phyloP scores from a whole-genome alignment of 352 stramenopile genomes.

The Blastocystis sp. region DNA sequence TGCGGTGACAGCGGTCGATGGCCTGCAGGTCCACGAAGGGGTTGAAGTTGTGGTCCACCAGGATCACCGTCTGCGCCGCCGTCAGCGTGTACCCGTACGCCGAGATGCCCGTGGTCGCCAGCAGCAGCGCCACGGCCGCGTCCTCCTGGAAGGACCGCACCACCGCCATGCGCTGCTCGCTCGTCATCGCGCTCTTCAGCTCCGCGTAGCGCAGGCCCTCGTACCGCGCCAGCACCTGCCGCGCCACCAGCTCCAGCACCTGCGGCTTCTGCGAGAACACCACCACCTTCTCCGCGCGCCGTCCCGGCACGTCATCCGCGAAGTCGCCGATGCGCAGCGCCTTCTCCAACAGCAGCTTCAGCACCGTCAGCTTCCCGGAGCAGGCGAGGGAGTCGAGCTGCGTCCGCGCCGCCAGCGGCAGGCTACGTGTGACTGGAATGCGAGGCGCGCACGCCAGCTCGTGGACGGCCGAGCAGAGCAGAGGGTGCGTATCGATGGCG shows the following conservation, averaged over 20 bases:
- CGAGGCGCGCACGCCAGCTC: neutral
- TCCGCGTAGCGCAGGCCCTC: neutral
- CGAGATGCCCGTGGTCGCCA: constrained; percentile 56
- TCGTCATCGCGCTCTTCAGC: neutral
- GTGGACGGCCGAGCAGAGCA: neutral
- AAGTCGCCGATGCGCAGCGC: constrained; percentile 33
- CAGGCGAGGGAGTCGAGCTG: constrained; percentile 23
- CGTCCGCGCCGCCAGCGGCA: neutral
- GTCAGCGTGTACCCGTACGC: constrained; percentile 32
- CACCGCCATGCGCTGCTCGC: constrained; percentile 25
- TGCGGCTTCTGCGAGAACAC: constrained; percentile 54
- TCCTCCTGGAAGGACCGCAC: constrained; percentile 40
- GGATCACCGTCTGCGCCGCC: constrained; percentile 10
- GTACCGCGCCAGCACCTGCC: constrained; percentile 9
- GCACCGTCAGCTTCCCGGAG: constrained; percentile 35
- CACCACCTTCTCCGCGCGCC: neutral
- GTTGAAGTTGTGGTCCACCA: constrained; percentile 75
- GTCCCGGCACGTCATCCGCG: neutral
- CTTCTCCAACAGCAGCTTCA: constrained; percentile 58
- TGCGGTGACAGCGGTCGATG: constrained; percentile 84
- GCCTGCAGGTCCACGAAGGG: constrained; percentile 86
- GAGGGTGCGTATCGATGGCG: constrained; percentile 35
- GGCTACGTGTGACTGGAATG: neutral
- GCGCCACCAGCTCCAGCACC: constrained; percentile 21
- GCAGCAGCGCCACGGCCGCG: neutral